Evolutionary conservation across 768 basidiomycete genomes (phyloP).

Genomic region (Exidia glandulosa): DNA sequence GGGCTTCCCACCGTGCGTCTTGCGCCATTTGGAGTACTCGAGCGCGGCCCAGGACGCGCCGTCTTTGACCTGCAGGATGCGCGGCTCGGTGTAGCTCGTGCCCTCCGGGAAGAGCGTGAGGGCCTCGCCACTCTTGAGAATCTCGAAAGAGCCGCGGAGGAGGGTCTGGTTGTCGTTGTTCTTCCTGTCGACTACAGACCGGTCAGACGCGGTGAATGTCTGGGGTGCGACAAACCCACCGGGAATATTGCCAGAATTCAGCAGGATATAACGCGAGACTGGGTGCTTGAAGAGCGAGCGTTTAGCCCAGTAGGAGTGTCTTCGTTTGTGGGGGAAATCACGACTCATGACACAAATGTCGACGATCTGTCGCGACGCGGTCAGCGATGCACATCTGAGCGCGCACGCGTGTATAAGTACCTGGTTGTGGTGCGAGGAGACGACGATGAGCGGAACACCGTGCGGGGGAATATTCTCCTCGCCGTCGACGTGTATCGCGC

Average conservation of each 20-base stretch:
- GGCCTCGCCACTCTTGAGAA: not conserved
- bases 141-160: constrained; percentile 31
- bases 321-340: constrained; percentile 39
- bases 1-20: constrained; percentile 41
- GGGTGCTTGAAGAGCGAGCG: constrained; percentile 30
- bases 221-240: constrained; percentile 3
- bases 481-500: constrained; percentile 26
- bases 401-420: no score
- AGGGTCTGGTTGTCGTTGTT: constrained; percentile 34
- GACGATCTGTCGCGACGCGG: no score
- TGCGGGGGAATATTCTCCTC: constrained; percentile 28
- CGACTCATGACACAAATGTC: not conserved
- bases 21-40: constrained; percentile 78
- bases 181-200: not conserved
- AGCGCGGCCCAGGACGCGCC: constrained; percentile 92
- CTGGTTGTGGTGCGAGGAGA: constrained; percentile 29
- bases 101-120: constrained; percentile 11
- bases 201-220: no score
- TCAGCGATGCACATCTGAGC: no score
- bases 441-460: constrained; percentile 24
- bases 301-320: constrained; percentile 24
- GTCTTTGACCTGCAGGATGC: constrained; percentile 42
- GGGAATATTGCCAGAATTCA: constrained; percentile 35
- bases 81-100: constrained; percentile 30
- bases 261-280: constrained; percentile 22